Conservation (phyloP, 306 rosid genomes). For the Erythrophleum fordii region DNA sequence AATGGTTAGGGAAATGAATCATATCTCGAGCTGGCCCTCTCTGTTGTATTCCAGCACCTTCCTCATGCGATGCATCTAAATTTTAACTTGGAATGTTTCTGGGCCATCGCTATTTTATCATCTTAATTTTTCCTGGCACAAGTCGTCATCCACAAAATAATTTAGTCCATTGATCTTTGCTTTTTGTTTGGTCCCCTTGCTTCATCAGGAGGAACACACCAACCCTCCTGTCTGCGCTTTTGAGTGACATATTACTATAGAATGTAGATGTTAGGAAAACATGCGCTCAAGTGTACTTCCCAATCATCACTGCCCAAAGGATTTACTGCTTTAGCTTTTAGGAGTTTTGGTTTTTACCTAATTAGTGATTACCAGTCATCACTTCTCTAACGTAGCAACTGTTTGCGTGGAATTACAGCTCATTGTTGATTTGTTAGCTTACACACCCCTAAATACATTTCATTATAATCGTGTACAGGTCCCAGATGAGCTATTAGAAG, state of each 20-base stretch:
- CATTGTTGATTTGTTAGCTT: not conserved
- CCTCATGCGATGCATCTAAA: not conserved
- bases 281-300: not conserved
- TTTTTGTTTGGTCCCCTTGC: not conserved
- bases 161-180: not conserved
- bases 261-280: not conserved
- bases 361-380: not conserved
- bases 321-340: not conserved
- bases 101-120: not conserved
- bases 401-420: not conserved
- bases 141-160: not conserved
- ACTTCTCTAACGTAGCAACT: not conserved
- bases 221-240: not conserved
- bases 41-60: not conserved
- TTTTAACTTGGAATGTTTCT: conserved; percentile 20
- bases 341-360: not conserved
- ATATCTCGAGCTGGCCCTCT: not conserved
- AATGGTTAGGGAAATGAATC: not conserved
- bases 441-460: conserved; percentile 13
- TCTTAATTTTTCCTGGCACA: conserved; percentile 1
- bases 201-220: not conserved
- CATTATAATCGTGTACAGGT: conserved; percentile 52
- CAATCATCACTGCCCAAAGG: not conserved
- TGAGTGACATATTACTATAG: not conserved
- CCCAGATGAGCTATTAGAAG: conserved; percentile 79